phyloP scores from a whole-genome alignment of 768 basidiomycete species.

The Rhodotorula toruloides region DNA sequence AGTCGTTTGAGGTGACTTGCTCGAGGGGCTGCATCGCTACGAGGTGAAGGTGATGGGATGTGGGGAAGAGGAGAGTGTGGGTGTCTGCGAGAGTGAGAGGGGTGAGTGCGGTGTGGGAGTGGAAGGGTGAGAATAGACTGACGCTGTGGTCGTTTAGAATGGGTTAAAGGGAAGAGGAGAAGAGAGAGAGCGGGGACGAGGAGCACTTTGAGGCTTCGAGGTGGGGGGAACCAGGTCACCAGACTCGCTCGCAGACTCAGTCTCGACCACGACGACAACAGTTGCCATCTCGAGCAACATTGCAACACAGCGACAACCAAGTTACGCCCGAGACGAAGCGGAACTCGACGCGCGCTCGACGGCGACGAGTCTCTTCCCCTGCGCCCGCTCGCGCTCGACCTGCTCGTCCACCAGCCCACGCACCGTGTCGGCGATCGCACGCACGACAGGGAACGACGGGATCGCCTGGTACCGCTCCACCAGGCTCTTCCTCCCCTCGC shows the following conservation, averaged over 20 bases:
- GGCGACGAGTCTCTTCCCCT: neutral
- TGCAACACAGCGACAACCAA: neutral
- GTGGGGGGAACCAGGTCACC: neutral
- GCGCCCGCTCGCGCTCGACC: neutral
- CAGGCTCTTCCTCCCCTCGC: neutral
- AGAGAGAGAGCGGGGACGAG: neutral
- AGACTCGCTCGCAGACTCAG: no score
- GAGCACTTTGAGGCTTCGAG: neutral
- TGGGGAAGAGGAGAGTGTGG: neutral
- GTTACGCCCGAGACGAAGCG: neutral
- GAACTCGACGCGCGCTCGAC: neutral
- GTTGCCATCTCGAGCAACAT: neutral
- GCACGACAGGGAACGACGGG: conserved; percentile 29
- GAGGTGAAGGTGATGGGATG: neutral
- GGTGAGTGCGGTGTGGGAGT: neutral
- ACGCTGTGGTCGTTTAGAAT: neutral
- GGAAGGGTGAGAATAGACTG: neutral
- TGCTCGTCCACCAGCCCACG: conserved; percentile 23
- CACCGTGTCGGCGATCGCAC: conserved; percentile 11
- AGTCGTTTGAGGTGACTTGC: conserved; percentile 22
- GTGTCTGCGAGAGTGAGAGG: neutral
- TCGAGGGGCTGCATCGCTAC: conserved; percentile 18
- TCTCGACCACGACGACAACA: no score
- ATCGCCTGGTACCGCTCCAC: conserved; percentile 31
- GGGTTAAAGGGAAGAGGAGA: neutral